Base-by-base conservation (phyloP, 352 stramenopile genomes). In the Globisporangium cystogenes region DNA sequence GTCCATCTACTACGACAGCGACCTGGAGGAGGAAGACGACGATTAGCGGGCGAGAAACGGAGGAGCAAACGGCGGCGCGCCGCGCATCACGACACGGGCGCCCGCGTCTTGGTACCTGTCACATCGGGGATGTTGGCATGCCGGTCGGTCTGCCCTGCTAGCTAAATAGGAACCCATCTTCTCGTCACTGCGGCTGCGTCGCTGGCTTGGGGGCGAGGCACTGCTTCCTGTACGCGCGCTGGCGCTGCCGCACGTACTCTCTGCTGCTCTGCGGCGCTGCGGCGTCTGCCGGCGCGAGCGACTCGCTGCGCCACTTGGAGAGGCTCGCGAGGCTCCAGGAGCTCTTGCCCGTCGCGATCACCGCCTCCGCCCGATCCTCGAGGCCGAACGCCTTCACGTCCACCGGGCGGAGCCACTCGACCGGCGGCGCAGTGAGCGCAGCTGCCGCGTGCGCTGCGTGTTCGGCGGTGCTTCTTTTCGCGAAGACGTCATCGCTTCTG, bases 1-100 rank as follows among this genome's bases (percentile, higher is more conserved):
- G 68, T 87, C 74, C 51, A 86, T 90, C 48, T 93, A 79, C 62
- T 93, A 93, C 63, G 82, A 90, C 58, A 93, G 82, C 62, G 82
- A 90, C 60, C 56, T 93, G 53, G 76, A 85, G 44, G 77, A 90
- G 44, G 82, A 93, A 37, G 79, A 90, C 52, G 64, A 75, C 46
- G 81, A 79, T 53, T 69, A 62, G 60, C 43, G 51, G 18, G 39
- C n/a, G n/a, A n/a, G n/a, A n/a, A 4, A 7, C 7, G 39, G 7
- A 24, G 16, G 37, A 2, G 16, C 10, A 20, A 23, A n/a, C n/a
- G 5, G 39, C 20, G 20, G 12, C 16, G n/a, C 23, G 40, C n/a
- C 40, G 16, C n/a, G 21, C 40, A 27, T 45, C 40, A 26, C 20
- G 40, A 23, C 40, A 24, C 10, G 6, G 40, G 21, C 4, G 40